A percentile compares a stretch with the other conserved stretches of the same genome.
Evolutionary conservation across 2,329 filamentous ascomycete species (phyloP).

Genomic region (Botryotinia calthae): DNA sequence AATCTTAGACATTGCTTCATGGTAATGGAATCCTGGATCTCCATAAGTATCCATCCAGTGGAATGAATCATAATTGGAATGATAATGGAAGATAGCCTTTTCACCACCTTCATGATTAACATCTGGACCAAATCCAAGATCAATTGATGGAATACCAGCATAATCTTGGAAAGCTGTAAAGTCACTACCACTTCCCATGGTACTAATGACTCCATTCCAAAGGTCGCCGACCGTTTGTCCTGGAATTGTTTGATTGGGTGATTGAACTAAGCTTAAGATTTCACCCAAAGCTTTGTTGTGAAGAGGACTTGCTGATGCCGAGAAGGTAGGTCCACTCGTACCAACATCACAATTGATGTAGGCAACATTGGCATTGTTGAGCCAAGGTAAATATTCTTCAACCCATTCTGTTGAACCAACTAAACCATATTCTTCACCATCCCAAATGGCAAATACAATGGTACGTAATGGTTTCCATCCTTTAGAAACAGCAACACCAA

Average conservation of each 20-base stretch:
- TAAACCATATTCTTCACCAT: constrained; percentile 75
- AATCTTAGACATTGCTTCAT: constrained; percentile 56
- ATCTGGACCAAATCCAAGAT: constrained; percentile 51
- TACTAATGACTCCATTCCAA: constrained; percentile 54
- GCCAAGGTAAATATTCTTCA: constrained; percentile 76
- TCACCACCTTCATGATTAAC: constrained; percentile 32
- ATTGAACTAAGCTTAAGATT: constrained; percentile 49
- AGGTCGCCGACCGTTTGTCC: constrained; percentile 43
- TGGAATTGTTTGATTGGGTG: constrained; percentile 40
- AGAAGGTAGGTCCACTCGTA: constrained; percentile 55
- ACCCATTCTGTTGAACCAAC: constrained; percentile 85
- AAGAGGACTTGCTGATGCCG: constrained; percentile 57
- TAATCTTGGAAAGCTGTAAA: constrained; percentile 66
- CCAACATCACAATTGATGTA: constrained; percentile 82
- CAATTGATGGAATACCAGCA: constrained; percentile 50
- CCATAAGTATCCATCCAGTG: constrained; percentile 80
- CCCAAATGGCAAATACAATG: constrained; percentile 79
- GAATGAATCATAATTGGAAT: constrained; percentile 81
- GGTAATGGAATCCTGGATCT: constrained; percentile 63
- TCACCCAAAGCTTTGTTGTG: constrained; percentile 61
- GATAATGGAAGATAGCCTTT: constrained; percentile 68
- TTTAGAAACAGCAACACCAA: constrained; percentile 66
- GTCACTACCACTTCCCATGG: constrained; percentile 64
- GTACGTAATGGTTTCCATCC: constrained; percentile 87
- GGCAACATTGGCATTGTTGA: constrained; percentile 63